Percentiles rank a stretch among this genome's conserved stretches.
Evolutionary conservation across 2,329 filamentous ascomycete genomes (phyloP).

Genomic region (Pseudonectria buxi): DNA sequence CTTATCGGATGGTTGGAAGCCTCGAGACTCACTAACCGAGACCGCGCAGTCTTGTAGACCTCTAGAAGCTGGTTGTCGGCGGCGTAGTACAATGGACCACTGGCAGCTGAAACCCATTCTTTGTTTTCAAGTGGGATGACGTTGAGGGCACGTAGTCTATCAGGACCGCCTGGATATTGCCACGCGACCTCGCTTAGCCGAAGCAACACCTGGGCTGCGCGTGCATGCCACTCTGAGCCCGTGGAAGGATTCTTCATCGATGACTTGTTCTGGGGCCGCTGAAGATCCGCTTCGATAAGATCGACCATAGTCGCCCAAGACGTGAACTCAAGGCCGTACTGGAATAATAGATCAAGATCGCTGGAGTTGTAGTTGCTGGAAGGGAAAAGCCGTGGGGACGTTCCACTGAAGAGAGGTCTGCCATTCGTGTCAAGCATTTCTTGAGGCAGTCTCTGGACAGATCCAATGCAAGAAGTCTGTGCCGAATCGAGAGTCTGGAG

Average conservation of each 20-base stretch:
- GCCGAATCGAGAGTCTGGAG: slow-evolving; percentile 7
- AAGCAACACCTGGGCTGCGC: slow-evolving; percentile 8
- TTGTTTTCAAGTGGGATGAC: slow-evolving; percentile 11
- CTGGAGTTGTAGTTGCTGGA: slow-evolving; percentile 8
- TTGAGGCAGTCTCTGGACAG: slow-evolving; percentile 4
- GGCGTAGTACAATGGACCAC: slow-evolving; percentile 6
- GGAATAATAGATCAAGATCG: slow-evolving; percentile 2
- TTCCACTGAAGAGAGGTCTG: slow-evolving; percentile 12
- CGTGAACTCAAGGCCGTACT: slow-evolving; percentile 6
- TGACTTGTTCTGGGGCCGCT: background rate
- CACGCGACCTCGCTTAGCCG: background rate
- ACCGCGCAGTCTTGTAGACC: slow-evolving; percentile 1
- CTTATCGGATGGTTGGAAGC: slow-evolving; percentile 8
- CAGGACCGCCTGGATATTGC: background rate
- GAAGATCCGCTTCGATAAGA: slow-evolving; percentile 8
- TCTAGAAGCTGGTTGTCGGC: slow-evolving; percentile 6
- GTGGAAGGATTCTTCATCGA: slow-evolving; percentile 8
- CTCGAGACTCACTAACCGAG: slow-evolving; percentile 6
- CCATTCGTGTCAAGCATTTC: slow-evolving; percentile 9
- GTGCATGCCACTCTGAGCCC: slow-evolving; percentile 10
- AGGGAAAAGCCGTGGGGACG: slow-evolving; percentile 9
- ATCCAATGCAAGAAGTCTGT: slow-evolving; percentile 3
- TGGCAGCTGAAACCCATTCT: slow-evolving; percentile 9
- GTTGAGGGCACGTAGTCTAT: slow-evolving; percentile 2
- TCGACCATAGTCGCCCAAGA: background rate